Percentiles rank a stretch among this genome's conserved stretches.
Conservation (phyloP, 176 grass and related monocot species). For the Rhynchospora tenuis region DNA sequence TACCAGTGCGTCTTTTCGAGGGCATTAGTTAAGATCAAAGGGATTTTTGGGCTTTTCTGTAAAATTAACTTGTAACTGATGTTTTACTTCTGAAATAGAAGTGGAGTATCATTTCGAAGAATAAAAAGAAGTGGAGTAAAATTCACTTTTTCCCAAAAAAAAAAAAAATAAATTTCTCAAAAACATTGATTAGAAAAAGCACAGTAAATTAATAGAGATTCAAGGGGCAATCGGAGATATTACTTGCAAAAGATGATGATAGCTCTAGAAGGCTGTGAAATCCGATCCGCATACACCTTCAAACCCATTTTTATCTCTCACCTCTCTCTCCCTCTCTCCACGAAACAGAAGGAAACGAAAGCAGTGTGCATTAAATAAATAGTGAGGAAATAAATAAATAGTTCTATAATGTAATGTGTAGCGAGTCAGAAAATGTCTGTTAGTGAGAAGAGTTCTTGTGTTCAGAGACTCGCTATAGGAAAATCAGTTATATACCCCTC, state of each 20-base stretch:
- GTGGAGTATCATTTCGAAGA: no score
- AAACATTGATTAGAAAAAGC: background rate
- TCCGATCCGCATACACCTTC: slow-evolving; percentile 62
- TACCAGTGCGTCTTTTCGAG: no score
- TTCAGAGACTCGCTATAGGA: background rate
- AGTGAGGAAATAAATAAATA: background rate
- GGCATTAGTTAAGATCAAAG: no score
- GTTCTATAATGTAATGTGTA: background rate
- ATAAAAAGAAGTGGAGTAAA: background rate
- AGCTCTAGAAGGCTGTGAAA: slow-evolving; percentile 70
- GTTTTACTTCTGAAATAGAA: background rate
- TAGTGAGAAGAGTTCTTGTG: background rate
- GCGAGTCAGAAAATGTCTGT: background rate
- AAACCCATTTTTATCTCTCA: slow-evolving; percentile 28
- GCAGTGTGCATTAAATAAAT: no score
- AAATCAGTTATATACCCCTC: no score
- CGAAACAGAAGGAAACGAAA: background rate
- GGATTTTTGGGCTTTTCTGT: no score
- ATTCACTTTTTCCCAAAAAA: background rate
- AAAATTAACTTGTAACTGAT: no score
- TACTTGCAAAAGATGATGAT: slow-evolving; percentile 79
- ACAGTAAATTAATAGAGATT: background rate
- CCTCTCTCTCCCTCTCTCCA: background rate
- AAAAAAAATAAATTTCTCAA: no score
- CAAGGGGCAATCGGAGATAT: background rate